Conservation (phyloP, 1,284 basidiomycete genomes). For the Ustilago nuda region DNA sequence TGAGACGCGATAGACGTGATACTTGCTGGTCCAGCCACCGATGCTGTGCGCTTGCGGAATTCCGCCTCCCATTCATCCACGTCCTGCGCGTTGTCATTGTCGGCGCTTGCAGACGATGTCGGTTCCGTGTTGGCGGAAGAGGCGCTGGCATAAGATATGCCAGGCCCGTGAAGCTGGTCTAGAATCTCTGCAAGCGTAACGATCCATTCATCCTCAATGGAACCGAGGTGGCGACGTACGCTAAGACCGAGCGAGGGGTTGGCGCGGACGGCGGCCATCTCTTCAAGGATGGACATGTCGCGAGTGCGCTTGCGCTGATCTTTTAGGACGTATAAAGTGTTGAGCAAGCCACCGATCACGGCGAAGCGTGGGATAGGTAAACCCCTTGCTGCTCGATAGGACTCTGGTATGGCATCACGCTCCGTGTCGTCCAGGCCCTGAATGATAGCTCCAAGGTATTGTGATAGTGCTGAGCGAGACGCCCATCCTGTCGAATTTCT, state of each 20-base stretch:
- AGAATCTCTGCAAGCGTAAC: constrained; percentile 57
- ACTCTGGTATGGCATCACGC: constrained; percentile 27
- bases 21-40: constrained; percentile 30
- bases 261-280: constrained; percentile 43
- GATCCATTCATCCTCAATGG: constrained; percentile 57
- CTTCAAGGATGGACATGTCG: constrained; percentile 49
- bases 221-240: constrained; percentile 32
- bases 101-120: not conserved
- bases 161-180: constrained; percentile 38
- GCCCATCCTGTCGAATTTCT: constrained; percentile 47
- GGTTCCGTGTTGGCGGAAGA: not conserved
- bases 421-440: constrained; percentile 38
- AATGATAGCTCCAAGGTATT: constrained; percentile 53
- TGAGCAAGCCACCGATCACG: constrained; percentile 60
- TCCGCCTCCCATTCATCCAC: constrained; percentile 59
- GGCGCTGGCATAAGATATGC: not conserved
- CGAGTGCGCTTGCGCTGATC: constrained; percentile 42
- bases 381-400: constrained; percentile 37
- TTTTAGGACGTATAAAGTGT: constrained; percentile 56
- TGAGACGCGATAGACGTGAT: constrained; percentile 38
- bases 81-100: constrained; percentile 1
- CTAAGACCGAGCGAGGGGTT: constrained; percentile 50
- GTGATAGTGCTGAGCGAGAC: constrained; percentile 46
- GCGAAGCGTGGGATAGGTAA: constrained; percentile 57
- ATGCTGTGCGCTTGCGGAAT: constrained; percentile 49